These are phyloP conservation scores for Fusarium temperatum DNA, from an alignment of 2,329 filamentous ascomycete species.

Conservation along the genomic window DNA sequence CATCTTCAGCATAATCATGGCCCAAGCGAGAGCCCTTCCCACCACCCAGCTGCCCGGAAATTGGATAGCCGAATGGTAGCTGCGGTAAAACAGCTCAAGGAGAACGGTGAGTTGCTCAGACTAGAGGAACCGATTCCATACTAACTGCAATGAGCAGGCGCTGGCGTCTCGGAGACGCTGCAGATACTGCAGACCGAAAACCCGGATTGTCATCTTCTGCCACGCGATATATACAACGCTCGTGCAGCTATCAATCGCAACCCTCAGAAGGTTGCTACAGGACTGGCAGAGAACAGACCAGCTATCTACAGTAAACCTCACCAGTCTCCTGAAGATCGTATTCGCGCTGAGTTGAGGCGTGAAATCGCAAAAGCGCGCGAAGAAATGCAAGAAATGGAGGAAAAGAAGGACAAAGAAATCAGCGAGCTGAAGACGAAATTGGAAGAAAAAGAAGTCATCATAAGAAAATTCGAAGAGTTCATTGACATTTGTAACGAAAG, in stretches of 20 bases:
- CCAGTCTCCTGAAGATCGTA: conserved; percentile 70
- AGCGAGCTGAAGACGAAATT: conserved; percentile 67
- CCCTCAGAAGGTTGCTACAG: conserved; percentile 67
- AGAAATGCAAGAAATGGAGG: conserved; percentile 63
- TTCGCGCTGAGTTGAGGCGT: conserved; percentile 67
- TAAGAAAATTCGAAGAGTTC: conserved; percentile 73
- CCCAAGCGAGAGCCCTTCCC: conserved; percentile 72
- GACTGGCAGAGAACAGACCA: conserved; percentile 67
- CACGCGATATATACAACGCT: conserved; percentile 74
- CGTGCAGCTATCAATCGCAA: conserved; percentile 73
- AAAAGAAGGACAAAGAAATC: conserved; percentile 66
- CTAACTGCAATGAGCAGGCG: conserved; percentile 59
- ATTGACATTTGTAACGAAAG: conserved; percentile 75
- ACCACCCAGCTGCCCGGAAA: conserved; percentile 72
- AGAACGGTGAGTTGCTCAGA: conserved; percentile 62
- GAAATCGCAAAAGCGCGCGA: conserved; percentile 68
- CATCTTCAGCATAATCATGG: conserved; percentile 72
- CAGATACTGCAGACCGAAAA: conserved; percentile 72
- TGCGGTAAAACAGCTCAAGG: conserved; percentile 72
- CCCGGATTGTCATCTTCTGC: conserved; percentile 69
- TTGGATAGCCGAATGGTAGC: conserved; percentile 74
- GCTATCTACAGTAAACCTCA: conserved; percentile 74
- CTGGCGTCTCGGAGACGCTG: conserved; percentile 72
- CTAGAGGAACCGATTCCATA: conserved; percentile 29
- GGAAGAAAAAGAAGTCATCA: conserved; percentile 69